phyloP scores from a whole-genome alignment of 805 yeast genomes.

The Starmerella vaccinii region DNA sequence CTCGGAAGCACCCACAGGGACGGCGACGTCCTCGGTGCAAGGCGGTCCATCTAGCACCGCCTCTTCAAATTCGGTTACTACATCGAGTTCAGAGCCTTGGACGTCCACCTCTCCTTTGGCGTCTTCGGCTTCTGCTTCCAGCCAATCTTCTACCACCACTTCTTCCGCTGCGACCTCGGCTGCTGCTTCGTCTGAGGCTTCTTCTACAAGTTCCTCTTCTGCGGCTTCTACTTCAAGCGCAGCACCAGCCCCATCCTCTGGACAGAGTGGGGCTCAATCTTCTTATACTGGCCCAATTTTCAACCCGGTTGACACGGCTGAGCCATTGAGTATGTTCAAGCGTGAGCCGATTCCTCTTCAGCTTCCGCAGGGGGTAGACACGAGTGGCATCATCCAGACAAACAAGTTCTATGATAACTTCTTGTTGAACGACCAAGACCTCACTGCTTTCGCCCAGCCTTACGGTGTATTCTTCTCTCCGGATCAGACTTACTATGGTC shows the following conservation, averaged over 20 bases:
- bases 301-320: constrained; percentile 36
- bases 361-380: constrained; percentile 41
- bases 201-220: neutral
- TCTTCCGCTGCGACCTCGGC: neutral
- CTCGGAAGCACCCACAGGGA: neutral
- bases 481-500: constrained; percentile 39
- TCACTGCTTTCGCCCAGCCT: constrained; percentile 55
- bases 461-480: constrained; percentile 51
- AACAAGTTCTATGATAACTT: constrained; percentile 68
- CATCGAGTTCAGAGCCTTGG: neutral
- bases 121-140: constrained; percentile 4
- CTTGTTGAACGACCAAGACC: constrained; percentile 44
- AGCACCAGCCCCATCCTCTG: too few species aligned
- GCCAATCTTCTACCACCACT: neutral
- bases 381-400: constrained; percentile 47
- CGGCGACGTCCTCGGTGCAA: neutral
- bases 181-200: neutral
- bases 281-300: constrained; percentile 38
- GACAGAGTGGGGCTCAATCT: constrained; percentile 19
- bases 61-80: neutral
- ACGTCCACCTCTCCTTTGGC: neutral
- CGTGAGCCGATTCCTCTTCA: constrained; percentile 38
- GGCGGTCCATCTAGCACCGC: neutral
- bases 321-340: constrained; percentile 41
- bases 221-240: constrained; percentile 6